These are phyloP conservation scores for Mycothermus thermophilus DNA, from an alignment of 495 filamentous ascomycete species.

Conservation along the genomic window DNA sequence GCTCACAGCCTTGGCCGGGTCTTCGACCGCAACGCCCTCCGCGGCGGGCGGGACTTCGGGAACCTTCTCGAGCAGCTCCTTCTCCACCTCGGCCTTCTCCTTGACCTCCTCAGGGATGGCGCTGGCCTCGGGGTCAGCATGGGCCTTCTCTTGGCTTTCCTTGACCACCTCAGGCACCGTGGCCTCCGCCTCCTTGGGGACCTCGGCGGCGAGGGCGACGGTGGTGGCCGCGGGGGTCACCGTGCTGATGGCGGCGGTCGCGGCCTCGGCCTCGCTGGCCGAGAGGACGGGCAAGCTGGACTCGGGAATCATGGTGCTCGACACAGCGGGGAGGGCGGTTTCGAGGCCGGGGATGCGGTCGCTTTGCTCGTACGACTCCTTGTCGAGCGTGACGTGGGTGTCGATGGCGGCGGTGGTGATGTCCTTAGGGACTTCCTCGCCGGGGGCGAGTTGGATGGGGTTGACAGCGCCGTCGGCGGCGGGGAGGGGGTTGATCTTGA, in stretches of 20 bases:
- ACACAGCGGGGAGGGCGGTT: slow-evolving; percentile 47
- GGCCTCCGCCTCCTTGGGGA: slow-evolving; percentile 53
- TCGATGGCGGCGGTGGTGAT: slow-evolving; percentile 41
- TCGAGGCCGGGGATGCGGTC: slow-evolving; percentile 42
- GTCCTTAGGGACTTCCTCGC: slow-evolving; percentile 58
- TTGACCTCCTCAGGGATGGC: slow-evolving; percentile 39
- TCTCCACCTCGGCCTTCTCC: slow-evolving; percentile 48
- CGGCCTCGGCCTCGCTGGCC: slow-evolving; percentile 19
- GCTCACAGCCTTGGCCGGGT: background rate
- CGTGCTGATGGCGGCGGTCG: slow-evolving; percentile 49
- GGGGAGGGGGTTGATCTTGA: slow-evolving; percentile 62
- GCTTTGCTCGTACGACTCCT: slow-evolving; percentile 71
- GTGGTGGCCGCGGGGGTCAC: slow-evolving; percentile 59
- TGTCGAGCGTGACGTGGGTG: slow-evolving; percentile 57
- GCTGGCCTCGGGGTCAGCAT: slow-evolving; percentile 46
- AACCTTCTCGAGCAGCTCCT: slow-evolving; percentile 46
- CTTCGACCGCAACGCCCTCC: slow-evolving; percentile 25
- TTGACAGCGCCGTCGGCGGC: slow-evolving; percentile 67
- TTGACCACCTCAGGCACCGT: slow-evolving; percentile 53
- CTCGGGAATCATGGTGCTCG: slow-evolving; percentile 63
- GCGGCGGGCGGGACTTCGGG: slow-evolving; percentile 41
- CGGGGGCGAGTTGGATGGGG: slow-evolving; percentile 64
- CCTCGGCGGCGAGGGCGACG: slow-evolving; percentile 33
- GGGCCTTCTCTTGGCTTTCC: slow-evolving; percentile 50
- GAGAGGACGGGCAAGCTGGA: slow-evolving; percentile 60